Conservation (phyloP, 78 protist genomes). For the Andalucia godoyi region DNA sequence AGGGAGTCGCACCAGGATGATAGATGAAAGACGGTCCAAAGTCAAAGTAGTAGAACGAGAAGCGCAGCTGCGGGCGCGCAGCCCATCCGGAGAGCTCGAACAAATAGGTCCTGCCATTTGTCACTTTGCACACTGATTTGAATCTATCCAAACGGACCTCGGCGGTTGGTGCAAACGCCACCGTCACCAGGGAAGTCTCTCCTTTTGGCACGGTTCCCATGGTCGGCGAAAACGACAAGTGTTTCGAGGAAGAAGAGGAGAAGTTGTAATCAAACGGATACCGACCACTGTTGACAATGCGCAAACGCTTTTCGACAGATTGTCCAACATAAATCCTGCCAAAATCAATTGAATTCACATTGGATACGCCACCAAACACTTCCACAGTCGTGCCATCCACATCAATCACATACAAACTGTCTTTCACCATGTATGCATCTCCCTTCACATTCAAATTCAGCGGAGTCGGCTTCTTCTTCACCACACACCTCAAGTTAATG, state of each 20-base stretch:
- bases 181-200: neutral
- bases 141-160: neutral
- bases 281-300: conserved; percentile 34
- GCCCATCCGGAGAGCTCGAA: conserved; percentile 19
- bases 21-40: conserved; percentile 44
- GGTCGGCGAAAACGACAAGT: conserved; percentile 4
- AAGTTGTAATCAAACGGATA: conserved; percentile 31
- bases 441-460: conserved; percentile 61
- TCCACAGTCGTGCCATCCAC: neutral
- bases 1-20: neutral
- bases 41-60: conserved; percentile 8
- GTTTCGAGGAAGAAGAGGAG: neutral
- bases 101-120: conserved; percentile 37
- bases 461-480: conserved; percentile 28
- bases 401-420: neutral
- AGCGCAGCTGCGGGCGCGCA: conserved; percentile 12
- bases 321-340: conserved; percentile 53
- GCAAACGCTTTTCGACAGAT: neutral
- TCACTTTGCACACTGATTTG: neutral
- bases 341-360: conserved; percentile 29
- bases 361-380: neutral
- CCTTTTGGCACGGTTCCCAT: conserved; percentile 10
- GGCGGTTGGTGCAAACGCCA: conserved; percentile 19
- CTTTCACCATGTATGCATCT: conserved; percentile 51
- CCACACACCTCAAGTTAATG: conserved; percentile 19